phyloP scores from a whole-genome alignment of 768 basidiomycete species.

The Mycena alexandri region DNA sequence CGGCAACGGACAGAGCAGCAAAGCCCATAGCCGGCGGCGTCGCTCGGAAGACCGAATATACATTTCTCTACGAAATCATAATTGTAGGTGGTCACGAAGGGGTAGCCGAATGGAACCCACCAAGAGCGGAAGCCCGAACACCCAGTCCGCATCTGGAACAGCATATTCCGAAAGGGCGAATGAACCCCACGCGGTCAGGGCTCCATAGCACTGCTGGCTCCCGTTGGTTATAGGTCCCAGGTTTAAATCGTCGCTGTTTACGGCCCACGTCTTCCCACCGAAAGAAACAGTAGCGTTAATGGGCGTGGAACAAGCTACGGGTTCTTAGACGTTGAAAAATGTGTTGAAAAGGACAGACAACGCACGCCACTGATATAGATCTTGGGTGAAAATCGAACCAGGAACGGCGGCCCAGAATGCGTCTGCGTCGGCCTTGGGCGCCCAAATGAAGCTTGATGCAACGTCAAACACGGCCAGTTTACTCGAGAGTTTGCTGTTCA shows the following conservation, averaged over 20 bases:
- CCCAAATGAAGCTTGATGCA: slow-evolving; percentile 18
- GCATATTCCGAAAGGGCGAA: slow-evolving; percentile 9
- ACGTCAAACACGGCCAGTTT: slow-evolving; percentile 17
- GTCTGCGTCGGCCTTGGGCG: slow-evolving; percentile 19
- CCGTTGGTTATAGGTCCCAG: slow-evolving; percentile 16
- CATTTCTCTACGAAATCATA: slow-evolving; percentile 13
- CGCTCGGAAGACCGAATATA: slow-evolving; percentile 18
- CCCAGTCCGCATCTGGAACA: slow-evolving; percentile 19
- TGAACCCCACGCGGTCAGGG: slow-evolving; percentile 14
- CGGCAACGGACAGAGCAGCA: slow-evolving; percentile 15
- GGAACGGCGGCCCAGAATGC: slow-evolving; percentile 18
- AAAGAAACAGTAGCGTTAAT: slow-evolving; percentile 14
- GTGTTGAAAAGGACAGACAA: slow-evolving; percentile 16
- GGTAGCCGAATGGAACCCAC: slow-evolving; percentile 12
- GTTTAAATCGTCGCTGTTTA: slow-evolving; percentile 11
- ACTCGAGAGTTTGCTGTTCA: slow-evolving; percentile 18
- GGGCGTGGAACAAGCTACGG: slow-evolving; percentile 19
- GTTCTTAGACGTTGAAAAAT: slow-evolving; percentile 14
- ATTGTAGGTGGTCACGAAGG: slow-evolving; percentile 10
- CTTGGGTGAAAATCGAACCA: slow-evolving; percentile 13
- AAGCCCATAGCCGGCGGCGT: slow-evolving; percentile 16
- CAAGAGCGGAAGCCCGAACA: slow-evolving; percentile 18
- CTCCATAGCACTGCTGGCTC: slow-evolving; percentile 17
- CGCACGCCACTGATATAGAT: slow-evolving; percentile 14
- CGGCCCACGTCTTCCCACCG: slow-evolving; percentile 17